Evolutionary conservation across 495 filamentous ascomycete species (phyloP), one percentile per base, ranked within the genome.

Genomic region (Xeromyces bisporus): DNA sequence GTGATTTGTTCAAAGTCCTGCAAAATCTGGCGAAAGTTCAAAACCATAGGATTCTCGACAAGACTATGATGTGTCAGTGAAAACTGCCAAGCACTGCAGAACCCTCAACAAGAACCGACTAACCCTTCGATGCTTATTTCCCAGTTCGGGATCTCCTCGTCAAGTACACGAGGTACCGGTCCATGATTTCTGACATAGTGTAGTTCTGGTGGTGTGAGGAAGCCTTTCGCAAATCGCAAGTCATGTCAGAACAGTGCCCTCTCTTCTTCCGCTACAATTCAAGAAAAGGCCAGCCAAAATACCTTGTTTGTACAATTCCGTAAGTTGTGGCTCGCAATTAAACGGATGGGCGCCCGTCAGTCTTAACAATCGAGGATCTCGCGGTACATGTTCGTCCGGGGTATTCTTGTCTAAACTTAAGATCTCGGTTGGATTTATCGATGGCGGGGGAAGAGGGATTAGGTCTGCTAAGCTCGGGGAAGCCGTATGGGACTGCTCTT

Each of bases 161-260:
- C 81, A 6, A 61, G 58, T 6, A 93, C 80, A 15, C 66, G 48
- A 2, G 87, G 87, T 4, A 94, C 87, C 0, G 80, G 63, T 6
- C 87, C 87, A 64, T 96, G 87, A 34, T 94, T 96, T 38, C 87
- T 60, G n/a, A 96, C 87, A 50, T 89, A 96, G 57, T 93, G 91
- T 1, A 96, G 60, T 39, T 93, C 81, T n/a, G 82, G 77, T 14
- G 76, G 77, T 3, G 87, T 96, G 23, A 96, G 60, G 49, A 93
- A 96, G 3, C 76, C 75, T 65, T 33, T 15, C 12, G 6, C 7
- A n/a, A n/a, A n/a, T n/a, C n/a, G n/a, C n/a, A n/a, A n/a, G n/a
- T n/a, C n/a, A n/a, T n/a, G n/a, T n/a, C n/a, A n/a, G n/a, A n/a
- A n/a, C n/a, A n/a, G n/a, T n/a, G n/a, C n/a, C n/a, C n/a, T n/a